Conservation (phyloP, 148 eudicot genomes). For the Silene latifolia region DNA sequence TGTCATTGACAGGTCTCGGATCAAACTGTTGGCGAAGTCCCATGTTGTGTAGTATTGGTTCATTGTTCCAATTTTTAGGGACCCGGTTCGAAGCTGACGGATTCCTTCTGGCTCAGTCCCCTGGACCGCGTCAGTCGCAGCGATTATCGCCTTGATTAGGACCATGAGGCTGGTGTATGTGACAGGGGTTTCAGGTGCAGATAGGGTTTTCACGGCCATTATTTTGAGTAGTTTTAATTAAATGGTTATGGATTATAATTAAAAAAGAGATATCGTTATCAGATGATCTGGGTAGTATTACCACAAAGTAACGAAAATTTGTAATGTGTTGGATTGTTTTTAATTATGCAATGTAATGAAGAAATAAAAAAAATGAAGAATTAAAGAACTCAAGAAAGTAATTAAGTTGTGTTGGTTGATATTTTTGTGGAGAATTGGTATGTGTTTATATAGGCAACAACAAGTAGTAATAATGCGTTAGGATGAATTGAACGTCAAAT, state of each 20-base stretch:
- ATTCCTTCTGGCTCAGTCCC: neutral
- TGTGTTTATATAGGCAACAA: too few species aligned
- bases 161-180: neutral
- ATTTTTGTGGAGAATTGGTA: too few species aligned
- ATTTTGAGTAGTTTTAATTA: too few species aligned
- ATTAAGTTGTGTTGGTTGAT: too few species aligned
- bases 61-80: neutral
- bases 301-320: neutral
- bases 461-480: too few species aligned
- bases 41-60: constrained; percentile 9
- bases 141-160: neutral
- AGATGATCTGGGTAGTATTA: neutral
- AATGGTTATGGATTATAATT: too few species aligned
- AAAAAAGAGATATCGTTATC: neutral
- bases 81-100: neutral
- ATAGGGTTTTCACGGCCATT: constrained; percentile 2
- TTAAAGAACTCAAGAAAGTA: too few species aligned
- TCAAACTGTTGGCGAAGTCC: constrained; percentile 9
- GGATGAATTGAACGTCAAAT: too few species aligned
- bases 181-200: neutral
- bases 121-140: neutral
- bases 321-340: too few species aligned
- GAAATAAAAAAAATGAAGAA: neutral
- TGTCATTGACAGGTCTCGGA: neutral
- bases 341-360: too few species aligned